These are phyloP conservation scores for Fagus sylvatica DNA, from an alignment of 306 rosid genomes.

Conservation along the genomic window DNA sequence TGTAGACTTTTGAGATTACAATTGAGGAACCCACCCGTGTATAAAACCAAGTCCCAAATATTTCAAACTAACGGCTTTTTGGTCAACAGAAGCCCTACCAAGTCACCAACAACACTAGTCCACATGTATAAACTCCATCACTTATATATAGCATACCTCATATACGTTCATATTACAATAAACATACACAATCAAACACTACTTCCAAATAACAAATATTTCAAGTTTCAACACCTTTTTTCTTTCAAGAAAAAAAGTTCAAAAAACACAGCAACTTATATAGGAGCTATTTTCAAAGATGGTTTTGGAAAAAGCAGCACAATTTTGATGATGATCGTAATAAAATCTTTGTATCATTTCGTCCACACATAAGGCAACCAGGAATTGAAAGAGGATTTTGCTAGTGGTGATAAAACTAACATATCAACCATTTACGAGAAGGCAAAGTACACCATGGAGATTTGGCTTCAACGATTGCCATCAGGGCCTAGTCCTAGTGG, in stretches of 20 bases:
- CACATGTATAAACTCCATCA: no score
- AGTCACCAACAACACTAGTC: not conserved
- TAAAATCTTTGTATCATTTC: not conserved
- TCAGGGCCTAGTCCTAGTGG: conserved; percentile 21
- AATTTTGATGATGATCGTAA: not conserved
- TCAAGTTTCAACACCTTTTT: no score
- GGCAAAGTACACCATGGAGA: conserved; percentile 1
- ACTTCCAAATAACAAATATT: no score
- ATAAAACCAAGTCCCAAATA: no score
- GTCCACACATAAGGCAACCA: conserved; percentile 29
- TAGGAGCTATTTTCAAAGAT: not conserved
- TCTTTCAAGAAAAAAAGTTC: not conserved
- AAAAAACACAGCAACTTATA: not conserved
- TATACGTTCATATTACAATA: no score
- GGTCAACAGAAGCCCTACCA: not conserved
- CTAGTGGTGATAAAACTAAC: not conserved
- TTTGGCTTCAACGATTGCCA: conserved; percentile 11
- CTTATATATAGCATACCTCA: not conserved
- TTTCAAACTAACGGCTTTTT: no score
- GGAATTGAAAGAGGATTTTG: conserved; percentile 22
- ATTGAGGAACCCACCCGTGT: no score
- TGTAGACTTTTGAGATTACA: no score
- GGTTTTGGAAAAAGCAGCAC: not conserved
- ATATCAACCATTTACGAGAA: not conserved
- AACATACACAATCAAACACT: not conserved